phyloP scores from a whole-genome alignment of 2,329 filamentous ascomycete genomes.

The Cercospora janseana region DNA sequence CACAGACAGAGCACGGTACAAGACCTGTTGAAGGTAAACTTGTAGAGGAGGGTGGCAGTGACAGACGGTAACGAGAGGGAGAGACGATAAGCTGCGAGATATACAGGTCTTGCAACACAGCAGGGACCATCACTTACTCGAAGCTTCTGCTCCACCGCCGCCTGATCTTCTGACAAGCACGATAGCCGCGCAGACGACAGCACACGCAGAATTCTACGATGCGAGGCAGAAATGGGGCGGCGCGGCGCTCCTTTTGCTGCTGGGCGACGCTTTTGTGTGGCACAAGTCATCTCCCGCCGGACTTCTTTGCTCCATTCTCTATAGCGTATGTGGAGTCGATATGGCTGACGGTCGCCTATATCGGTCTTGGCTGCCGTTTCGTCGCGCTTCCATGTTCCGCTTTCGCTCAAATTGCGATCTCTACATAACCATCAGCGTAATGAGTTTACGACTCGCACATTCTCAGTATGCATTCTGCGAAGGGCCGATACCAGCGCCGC shows the following conservation, averaged over 20 bases:
- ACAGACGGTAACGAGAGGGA: background rate
- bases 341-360: background rate
- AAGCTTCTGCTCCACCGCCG: slow-evolving; percentile 9
- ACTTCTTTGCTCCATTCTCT: slow-evolving; percentile 7
- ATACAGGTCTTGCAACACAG: background rate
- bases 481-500: too few species aligned
- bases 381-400: slow-evolving; percentile 1
- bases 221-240: background rate
- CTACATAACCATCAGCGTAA: background rate
- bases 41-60: background rate
- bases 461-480: too few species aligned
- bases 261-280: slow-evolving; percentile 5
- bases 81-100: background rate
- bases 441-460: too few species aligned
- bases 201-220: background rate
- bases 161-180: slow-evolving; percentile 6
- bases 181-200: background rate
- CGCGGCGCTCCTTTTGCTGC: background rate
- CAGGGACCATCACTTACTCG: slow-evolving; percentile 12
- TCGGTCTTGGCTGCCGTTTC: slow-evolving; percentile 9
- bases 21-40: slow-evolving; percentile 10
- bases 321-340: slow-evolving; percentile 14
- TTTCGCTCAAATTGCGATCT: slow-evolving; percentile 10
- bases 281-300: slow-evolving; percentile 4
- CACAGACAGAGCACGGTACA: background rate